Base-by-base conservation (phyloP, 2,329 filamentous ascomycete genomes). In the Immersiporthe knoxdaviesiana region DNA sequence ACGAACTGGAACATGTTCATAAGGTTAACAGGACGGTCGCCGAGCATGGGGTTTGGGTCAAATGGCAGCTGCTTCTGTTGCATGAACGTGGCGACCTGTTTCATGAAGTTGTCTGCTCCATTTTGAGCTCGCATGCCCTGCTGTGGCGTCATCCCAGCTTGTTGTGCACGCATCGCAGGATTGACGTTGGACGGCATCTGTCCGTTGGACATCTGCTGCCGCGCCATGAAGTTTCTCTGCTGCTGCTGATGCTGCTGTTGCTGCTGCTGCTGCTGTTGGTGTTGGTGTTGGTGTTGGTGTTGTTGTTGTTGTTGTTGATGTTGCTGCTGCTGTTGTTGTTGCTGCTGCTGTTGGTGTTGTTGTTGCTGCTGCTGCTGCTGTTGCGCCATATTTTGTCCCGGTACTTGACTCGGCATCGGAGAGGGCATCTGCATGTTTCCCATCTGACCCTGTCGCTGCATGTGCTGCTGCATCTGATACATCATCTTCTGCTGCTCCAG, bases 401-500 rank as follows among this genome's bases (percentile, higher is more conserved):
- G 74, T 75, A 80, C 79, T 65, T 79, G 79, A 32, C 74, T 73
- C 59, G 73, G 73, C 73, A 77, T 77, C 65, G 75, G 75, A 0
- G 81, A 80, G 14, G 14, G 70, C 72, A 63, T 66, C 79, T 58
- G 60, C 62, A 63, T 63, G 10, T 35, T 60, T 3, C 59, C 79
- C 78, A 83, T 83, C 64, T 85, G 83, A 76, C 86, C 83, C 50
- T 68, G 91, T 88, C 58, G 65, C n/a, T 66, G 65, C 65, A 66
- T 66, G 75, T 97, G 92, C 65, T 97, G 80, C 71, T 92, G 91
- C 88, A 97, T 92, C 74, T 97, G 92, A 75, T 97, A 95, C 63
- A 91, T 85, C 78, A 93, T 86, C 75, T 93, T 91, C 72, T 93
- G 90, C 75, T 92, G 90, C 54, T 92, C 91, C 72, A 92, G 85